phyloP scores from a whole-genome alignment of 805 yeast species.

The Saccharomyces eubayanus region DNA sequence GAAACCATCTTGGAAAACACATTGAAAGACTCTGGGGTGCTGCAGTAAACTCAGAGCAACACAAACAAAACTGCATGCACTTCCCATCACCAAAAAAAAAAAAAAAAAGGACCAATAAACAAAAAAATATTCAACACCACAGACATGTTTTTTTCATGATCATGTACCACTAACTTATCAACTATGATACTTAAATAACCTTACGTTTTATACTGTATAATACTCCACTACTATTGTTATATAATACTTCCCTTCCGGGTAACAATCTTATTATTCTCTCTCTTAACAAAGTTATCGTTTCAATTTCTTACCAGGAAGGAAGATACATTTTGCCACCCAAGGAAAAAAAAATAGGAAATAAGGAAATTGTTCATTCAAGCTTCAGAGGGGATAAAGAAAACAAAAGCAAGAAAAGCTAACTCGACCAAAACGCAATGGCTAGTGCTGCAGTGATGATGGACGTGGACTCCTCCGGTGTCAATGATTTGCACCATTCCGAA shows the following conservation, averaged over 20 bases:
- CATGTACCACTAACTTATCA: slow-evolving; percentile 5
- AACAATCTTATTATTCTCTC: neutral
- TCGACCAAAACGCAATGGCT: neutral
- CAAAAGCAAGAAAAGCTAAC: neutral
- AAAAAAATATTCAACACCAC: slow-evolving; percentile 1
- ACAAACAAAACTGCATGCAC: neutral
- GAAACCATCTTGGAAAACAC: slow-evolving; percentile 73
- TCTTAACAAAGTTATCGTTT: neutral
- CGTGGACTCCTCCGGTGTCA: slow-evolving; percentile 14
- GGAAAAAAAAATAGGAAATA: neutral
- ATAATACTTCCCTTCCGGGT: neutral
- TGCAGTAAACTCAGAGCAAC: slow-evolving; percentile 27
- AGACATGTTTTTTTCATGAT: slow-evolving; percentile 19
- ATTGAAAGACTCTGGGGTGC: slow-evolving; percentile 65
- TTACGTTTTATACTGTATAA: neutral
- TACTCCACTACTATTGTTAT: neutral
- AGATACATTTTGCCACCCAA: slow-evolving; percentile 11
- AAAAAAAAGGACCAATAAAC: neutral
- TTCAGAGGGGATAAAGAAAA: neutral
- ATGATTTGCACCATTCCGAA: slow-evolving; percentile 23
- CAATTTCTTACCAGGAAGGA: neutral
- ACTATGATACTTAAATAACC: neutral
- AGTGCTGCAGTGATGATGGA: slow-evolving; percentile 22
- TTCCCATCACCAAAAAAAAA: neutral
- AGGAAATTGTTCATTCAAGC: neutral